phyloP scores from a whole-genome alignment of 768 basidiomycete species.

The Cystofilobasidium capitatum region DNA sequence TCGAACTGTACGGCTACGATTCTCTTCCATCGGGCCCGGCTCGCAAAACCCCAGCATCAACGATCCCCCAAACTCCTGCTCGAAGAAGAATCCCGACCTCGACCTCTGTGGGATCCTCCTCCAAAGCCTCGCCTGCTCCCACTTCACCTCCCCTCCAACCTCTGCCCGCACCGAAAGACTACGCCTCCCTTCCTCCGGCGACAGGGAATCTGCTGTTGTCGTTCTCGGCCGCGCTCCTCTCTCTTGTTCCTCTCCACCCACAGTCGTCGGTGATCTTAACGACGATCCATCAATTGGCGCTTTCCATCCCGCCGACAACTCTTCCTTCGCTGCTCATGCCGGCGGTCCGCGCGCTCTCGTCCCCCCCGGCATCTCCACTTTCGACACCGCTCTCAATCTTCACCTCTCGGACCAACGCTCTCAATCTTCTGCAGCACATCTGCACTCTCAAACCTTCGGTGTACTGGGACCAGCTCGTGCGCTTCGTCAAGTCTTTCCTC shows the following conservation, averaged over 20 bases:
- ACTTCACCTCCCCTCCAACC: background rate
- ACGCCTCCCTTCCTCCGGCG: background rate
- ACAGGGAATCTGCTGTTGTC: background rate
- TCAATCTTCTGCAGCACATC: background rate
- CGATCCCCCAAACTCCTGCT: background rate
- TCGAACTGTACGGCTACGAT: background rate
- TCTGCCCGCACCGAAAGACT: background rate
- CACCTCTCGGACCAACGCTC: background rate
- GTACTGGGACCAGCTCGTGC: background rate
- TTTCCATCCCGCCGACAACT: background rate
- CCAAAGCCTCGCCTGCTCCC: background rate
- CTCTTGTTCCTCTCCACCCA: background rate
- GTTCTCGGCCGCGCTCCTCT: background rate
- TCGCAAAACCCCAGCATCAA: background rate
- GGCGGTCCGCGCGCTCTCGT: background rate
- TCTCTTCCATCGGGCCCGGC: background rate
- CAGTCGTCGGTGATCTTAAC: background rate
- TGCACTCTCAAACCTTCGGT: background rate
- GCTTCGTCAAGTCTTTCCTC: background rate
- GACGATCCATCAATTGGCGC: background rate
- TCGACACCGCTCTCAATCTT: background rate
- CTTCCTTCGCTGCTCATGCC: background rate
- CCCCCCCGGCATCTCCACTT: background rate
- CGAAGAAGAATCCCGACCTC: background rate
- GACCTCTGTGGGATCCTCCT: background rate